Evolutionary conservation across 306 rosid species (phyloP).

Genomic region (Herpetospermum pedunculosum): DNA sequence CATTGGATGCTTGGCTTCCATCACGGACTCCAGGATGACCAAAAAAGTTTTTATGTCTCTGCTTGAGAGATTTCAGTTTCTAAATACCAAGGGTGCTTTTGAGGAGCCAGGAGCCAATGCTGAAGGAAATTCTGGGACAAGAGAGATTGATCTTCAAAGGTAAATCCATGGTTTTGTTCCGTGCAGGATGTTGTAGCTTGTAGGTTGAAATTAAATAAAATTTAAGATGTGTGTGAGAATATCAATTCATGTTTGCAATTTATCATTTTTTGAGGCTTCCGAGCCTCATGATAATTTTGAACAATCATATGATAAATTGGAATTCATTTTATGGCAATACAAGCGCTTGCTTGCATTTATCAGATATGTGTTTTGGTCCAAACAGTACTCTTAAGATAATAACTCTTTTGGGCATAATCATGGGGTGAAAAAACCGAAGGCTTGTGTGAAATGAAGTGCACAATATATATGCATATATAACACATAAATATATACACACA

Average conservation of each 20-base stretch:
- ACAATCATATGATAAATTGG: not conserved
- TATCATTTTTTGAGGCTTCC: not conserved
- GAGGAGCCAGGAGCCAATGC: constrained; percentile 20
- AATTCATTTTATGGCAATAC: not conserved
- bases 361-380: too few species aligned
- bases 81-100: constrained; percentile 30
- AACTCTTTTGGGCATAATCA: not conserved
- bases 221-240: not conserved
- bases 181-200: not conserved
- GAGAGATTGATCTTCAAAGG: constrained; percentile 45
- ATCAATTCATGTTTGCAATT: not conserved
- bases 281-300: not conserved
- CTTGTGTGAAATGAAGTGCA: not conserved
- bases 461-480: too few species aligned
- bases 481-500: too few species aligned
- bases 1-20: constrained; percentile 73
- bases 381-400: not conserved
- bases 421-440: not conserved
- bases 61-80: constrained; percentile 36
- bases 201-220: not conserved
- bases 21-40: constrained; percentile 53
- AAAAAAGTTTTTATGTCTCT: constrained; percentile 41
- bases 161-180: constrained; percentile 13
- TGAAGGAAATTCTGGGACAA: constrained; percentile 21
- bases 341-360: not conserved